Base-by-base conservation (phyloP, 2,329 filamentous ascomycete species). In the Allantophomopsis cytisporea region DNA sequence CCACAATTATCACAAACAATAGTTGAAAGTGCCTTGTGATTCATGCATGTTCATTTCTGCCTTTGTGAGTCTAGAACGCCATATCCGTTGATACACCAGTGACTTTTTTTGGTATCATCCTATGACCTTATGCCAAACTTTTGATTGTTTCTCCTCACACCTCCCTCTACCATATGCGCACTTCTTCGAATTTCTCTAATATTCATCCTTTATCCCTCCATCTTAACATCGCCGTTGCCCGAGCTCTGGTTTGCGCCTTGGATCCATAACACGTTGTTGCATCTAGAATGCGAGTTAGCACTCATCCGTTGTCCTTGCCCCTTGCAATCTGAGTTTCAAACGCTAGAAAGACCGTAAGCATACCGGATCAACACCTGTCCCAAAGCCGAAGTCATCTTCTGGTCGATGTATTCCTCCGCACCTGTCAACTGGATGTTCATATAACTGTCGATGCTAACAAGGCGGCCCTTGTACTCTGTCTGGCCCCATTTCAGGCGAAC, bases 201-300 rank as follows among this genome's bases (percentile, higher is more conserved):
- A 15, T 2, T 34, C 14, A 34, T 34, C 16, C 31, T 34, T 54
- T 49, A 58, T 35, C 53, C 73, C 14, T 72, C 68, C 72, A 80
- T 78, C 47, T 66, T 69, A n/a, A 65, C 66, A 47, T 76, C 73
- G 33, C 60, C 66, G 16, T 56, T 53, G n/a, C 47, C 50, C 39
- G 66, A 64, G 42, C 63, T 65, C 42, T 65, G 57, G 41, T 70
- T 68, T 37, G 71, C 73, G 39, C 66, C 68, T 47, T 73, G 71
- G 50, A 96, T 89, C 82, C 86, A 96, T 36, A 96, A 71, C n/a
- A 96, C 89, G 57, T 96, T 96, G 65, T 96, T 96, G 65, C 87
- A 93, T 57, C 83, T 86, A 48, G 39, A 44, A 28, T 28, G 20
- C 35, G 33, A 37, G n/a, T 10, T 17, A 39, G 40, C 44, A 43